Evolutionary conservation across 2,329 filamentous ascomycete genomes (phyloP).

Genomic region (Paecilomyces formosus): DNA sequence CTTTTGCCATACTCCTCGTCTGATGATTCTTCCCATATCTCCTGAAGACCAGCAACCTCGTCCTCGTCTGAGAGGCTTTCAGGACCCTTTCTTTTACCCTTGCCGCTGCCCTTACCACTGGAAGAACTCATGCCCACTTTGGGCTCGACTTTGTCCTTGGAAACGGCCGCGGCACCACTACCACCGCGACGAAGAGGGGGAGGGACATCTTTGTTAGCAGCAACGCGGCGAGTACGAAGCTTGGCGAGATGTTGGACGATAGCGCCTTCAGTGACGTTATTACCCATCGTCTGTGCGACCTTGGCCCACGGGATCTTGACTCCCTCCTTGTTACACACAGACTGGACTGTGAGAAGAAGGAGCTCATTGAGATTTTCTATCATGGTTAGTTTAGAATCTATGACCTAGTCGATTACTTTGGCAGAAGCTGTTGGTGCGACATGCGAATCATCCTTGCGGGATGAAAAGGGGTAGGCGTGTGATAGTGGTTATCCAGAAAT

Average conservation of each 20-base stretch:
- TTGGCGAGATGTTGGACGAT: conserved; percentile 42
- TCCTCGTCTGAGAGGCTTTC: background rate
- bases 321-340: conserved; percentile 27
- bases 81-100: background rate
- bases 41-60: background rate
- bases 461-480: background rate
- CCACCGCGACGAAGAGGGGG: conserved; percentile 32
- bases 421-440: background rate
- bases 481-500: background rate
- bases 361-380: conserved; percentile 37
- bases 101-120: background rate
- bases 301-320: conserved; percentile 37
- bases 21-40: background rate
- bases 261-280: conserved; percentile 35
- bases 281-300: conserved; percentile 32
- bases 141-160: conserved; percentile 1
- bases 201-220: conserved; percentile 27
- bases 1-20: background rate
- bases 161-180: conserved; percentile 8
- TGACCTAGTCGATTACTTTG: background rate
- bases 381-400: background rate
- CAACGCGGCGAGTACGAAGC: conserved; percentile 28
- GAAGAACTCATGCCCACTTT: background rate
- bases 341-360: conserved; percentile 35
- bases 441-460: too few relatives aligned